These are phyloP conservation scores for Plenodomus tracheiphilus DNA, from an alignment of 2,329 filamentous ascomycete genomes.

Conservation along the genomic window DNA sequence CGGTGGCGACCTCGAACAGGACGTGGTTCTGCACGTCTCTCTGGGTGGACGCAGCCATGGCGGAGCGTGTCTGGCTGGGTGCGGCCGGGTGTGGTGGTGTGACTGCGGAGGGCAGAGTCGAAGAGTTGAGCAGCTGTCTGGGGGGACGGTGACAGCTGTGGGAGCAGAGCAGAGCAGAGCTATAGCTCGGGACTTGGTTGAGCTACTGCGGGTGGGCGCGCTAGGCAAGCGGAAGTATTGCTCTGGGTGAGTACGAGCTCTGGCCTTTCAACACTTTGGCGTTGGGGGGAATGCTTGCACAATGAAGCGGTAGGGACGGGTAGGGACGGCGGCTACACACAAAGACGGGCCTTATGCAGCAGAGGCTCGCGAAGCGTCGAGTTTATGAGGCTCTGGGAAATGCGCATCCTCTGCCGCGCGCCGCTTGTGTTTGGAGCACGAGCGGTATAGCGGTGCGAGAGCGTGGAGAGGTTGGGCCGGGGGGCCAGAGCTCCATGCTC, in stretches of 20 bases:
- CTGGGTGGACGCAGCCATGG: slow-evolving; percentile 32
- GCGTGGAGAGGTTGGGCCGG: slow-evolving; percentile 17
- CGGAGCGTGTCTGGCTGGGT: slow-evolving; percentile 5
- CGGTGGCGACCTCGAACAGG: slow-evolving; percentile 95
- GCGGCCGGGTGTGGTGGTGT: slow-evolving; percentile 2
- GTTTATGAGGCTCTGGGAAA: not conserved
- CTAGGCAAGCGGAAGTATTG: slow-evolving; percentile 33
- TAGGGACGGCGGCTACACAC: not conserved
- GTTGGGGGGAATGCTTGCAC: not conserved
- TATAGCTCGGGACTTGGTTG: slow-evolving; percentile 26
- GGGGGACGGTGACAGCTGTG: slow-evolving; percentile 3
- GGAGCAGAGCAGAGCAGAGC: too few relatives aligned
- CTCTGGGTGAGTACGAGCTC: slow-evolving; percentile 20
- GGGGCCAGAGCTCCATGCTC: slow-evolving; percentile 21
- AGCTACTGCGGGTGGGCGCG: slow-evolving; percentile 31
- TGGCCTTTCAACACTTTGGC: slow-evolving; percentile 21
- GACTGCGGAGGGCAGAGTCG: slow-evolving; percentile 10
- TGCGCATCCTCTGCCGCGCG: slow-evolving; percentile 5
- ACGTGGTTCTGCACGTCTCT: slow-evolving; percentile 91
- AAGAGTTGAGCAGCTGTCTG: slow-evolving; percentile 18
- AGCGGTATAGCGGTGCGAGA: slow-evolving; percentile 21
- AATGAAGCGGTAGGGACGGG: slow-evolving; percentile 6
- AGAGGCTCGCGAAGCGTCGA: slow-evolving; percentile 1
- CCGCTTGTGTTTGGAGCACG: slow-evolving; percentile 20
- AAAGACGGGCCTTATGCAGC: not conserved